Evolutionary conservation across 2,329 filamentous ascomycete genomes (phyloP).

Genomic region (Colletotrichum noveboracense): DNA sequence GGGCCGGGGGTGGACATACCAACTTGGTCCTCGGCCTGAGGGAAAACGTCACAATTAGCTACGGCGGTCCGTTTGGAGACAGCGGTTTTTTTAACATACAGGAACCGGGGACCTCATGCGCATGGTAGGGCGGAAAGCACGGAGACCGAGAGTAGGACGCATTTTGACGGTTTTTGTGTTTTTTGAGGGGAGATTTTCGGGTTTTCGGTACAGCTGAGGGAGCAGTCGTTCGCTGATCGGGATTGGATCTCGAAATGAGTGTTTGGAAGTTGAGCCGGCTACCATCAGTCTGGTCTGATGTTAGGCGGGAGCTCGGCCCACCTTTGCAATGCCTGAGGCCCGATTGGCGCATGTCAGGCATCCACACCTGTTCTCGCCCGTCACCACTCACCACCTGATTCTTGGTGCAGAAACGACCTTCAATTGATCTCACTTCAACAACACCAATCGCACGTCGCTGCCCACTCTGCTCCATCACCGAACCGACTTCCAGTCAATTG

Average conservation of each 20-base stretch:
- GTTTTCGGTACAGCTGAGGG: constrained; percentile 10
- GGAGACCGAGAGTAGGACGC: constrained; percentile 69
- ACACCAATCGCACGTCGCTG: constrained; percentile 38
- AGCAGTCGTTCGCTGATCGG: constrained; percentile 28
- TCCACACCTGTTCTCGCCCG: constrained; percentile 24
- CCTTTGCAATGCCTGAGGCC: constrained; percentile 37
- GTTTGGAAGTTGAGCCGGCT: constrained; percentile 15
- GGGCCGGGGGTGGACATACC: constrained; percentile 55
- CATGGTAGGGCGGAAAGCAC: constrained; percentile 70
- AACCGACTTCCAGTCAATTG: constrained; percentile 29
- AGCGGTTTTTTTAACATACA: constrained; percentile 56
- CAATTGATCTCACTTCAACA: constrained; percentile 31
- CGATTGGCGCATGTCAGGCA: constrained; percentile 19
- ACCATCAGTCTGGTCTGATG: constrained; percentile 22
- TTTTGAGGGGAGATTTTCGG: constrained; percentile 16
- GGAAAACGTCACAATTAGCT: constrained; percentile 35
- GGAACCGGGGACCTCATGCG: constrained; percentile 75
- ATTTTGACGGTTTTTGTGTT: constrained; percentile 53
- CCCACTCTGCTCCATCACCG: constrained; percentile 38
- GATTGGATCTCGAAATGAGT: constrained; percentile 29
- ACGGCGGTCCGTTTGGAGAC: constrained; percentile 8
- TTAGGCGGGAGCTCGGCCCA: constrained; percentile 14
- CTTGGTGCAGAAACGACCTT: constrained; percentile 29
- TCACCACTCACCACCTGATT: constrained; percentile 48
- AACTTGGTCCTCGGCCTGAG: constrained; percentile 70